phyloP scores from a whole-genome alignment of 2,329 filamentous ascomycete species.

The Exophiala dermatitidis region DNA sequence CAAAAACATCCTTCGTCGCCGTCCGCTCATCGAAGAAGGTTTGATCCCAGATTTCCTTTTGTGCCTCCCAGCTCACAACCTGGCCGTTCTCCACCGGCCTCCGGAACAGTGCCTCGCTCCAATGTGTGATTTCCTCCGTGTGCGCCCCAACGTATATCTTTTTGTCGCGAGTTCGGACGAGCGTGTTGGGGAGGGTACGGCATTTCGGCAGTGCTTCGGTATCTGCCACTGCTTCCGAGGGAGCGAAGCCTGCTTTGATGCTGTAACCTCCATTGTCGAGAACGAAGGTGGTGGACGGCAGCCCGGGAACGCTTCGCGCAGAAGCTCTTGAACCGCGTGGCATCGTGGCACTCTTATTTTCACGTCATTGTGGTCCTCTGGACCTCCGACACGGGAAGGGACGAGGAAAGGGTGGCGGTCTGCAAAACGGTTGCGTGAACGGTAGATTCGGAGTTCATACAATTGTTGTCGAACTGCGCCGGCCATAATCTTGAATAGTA shows the following conservation, averaged over 20 bases:
- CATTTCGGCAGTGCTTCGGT: conserved; percentile 45
- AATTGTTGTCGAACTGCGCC: background rate
- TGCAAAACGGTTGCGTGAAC: too few relatives aligned
- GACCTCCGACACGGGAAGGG: too few relatives aligned
- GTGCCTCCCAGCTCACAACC: conserved; percentile 90
- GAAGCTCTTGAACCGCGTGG: conserved; percentile 44
- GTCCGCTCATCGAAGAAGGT: conserved; percentile 69
- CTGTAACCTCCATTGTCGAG: conserved; percentile 90
- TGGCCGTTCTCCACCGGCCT: conserved; percentile 91
- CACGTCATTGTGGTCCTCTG: too few relatives aligned
- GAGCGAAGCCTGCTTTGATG: conserved; percentile 77
- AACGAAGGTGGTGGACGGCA: conserved; percentile 65
- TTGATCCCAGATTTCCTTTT: conserved; percentile 92
- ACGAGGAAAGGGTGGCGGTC: too few relatives aligned
- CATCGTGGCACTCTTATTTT: conserved; percentile 5
- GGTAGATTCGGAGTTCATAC: too few relatives aligned
- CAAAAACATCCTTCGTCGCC: conserved; percentile 44
- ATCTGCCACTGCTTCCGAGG: conserved; percentile 38
- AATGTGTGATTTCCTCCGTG: conserved; percentile 72
- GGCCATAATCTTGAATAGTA: background rate
- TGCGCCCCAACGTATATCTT: conserved; percentile 74
- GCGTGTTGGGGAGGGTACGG: conserved; percentile 73
- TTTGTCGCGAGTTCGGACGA: conserved; percentile 73
- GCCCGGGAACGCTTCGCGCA: conserved; percentile 41
- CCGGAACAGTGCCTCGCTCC: conserved; percentile 79